Base-by-base conservation (phyloP, 192 early-diverging fungal species). In the Backusella sp. region DNA sequence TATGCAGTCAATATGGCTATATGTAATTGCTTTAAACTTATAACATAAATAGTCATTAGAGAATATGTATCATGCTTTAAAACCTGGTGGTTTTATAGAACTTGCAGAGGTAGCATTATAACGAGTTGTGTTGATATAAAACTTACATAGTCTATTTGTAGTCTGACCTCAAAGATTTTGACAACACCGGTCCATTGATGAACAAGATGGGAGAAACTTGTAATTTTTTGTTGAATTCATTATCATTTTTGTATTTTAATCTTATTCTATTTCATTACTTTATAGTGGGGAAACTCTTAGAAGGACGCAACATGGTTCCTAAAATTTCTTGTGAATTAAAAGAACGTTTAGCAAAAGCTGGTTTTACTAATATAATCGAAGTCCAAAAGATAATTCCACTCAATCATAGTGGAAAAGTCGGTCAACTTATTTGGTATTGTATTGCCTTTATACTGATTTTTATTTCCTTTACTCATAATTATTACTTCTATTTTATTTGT, bases 31-130 rank as follows among this genome's bases (percentile, higher is more conserved):
- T 73, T 14, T 35, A 32, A 37, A 7, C 36, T 23, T 9, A 9
- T 32, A 7, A 21, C 3, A 65, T 41, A 41, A 14, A n/a, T 44
- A 77, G 76, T 36, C 69, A 23, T 9, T 83, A 56, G 52, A 72
- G 21, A 73, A 83, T 68, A 56, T 77, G 52, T 26, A 75, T 2
- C 67, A 78, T 19, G 69, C 76, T 23, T 66, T 76, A 14, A 79
- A 79, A 71, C 78, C 78, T 41, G 81, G 81, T 8, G 81, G 81
- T 30, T 77, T 66, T 62, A 66, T 83, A 19, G 81, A 83, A 52
- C 76, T 83, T 52, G 68, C 36, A 68, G 70, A 76, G 37, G 46
- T 72, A 72, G 44, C n/a, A 8, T 14, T n/a, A 68, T 68, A 68
- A 35, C 19, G 14, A 68, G n/a, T 70, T n/a, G 7, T 44, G 11